These are phyloP conservation scores for Citrus medica DNA, from an alignment of 345 rosid genomes.

Conservation along the genomic window DNA sequence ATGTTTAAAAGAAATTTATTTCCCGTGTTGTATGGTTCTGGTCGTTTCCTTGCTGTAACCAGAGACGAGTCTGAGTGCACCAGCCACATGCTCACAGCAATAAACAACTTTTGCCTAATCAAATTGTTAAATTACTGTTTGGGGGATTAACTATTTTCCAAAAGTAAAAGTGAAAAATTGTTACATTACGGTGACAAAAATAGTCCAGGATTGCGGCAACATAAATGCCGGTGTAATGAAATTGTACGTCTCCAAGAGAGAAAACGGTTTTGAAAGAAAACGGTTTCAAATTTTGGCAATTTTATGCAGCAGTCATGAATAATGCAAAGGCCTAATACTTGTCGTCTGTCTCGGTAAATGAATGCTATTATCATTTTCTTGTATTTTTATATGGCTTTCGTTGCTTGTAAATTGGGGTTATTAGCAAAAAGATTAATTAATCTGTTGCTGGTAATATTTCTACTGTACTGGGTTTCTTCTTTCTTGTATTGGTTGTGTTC, in stretches of 20 bases:
- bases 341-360: neutral
- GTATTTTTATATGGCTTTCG: neutral
- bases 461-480: neutral
- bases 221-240: neutral
- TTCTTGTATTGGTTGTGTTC: neutral
- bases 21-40: neutral
- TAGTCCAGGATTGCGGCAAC: neutral
- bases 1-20: constrained; percentile 4
- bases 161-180: too few relatives aligned
- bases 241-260: neutral
- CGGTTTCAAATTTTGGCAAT: neutral
- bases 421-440: neutral
- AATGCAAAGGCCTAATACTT: neutral
- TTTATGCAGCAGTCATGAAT: neutral
- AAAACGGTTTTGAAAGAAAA: neutral
- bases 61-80: neutral
- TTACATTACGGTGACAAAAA: neutral
- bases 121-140: neutral
- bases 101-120: neutral
- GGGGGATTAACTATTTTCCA: too few relatives aligned
- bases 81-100: neutral
- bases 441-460: neutral
- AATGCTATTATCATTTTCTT: neutral
- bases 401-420: neutral
- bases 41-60: neutral